These are phyloP conservation scores for Didymella arachidicola DNA, from an alignment of 2,329 filamentous ascomycete species.

Conservation along the genomic window DNA sequence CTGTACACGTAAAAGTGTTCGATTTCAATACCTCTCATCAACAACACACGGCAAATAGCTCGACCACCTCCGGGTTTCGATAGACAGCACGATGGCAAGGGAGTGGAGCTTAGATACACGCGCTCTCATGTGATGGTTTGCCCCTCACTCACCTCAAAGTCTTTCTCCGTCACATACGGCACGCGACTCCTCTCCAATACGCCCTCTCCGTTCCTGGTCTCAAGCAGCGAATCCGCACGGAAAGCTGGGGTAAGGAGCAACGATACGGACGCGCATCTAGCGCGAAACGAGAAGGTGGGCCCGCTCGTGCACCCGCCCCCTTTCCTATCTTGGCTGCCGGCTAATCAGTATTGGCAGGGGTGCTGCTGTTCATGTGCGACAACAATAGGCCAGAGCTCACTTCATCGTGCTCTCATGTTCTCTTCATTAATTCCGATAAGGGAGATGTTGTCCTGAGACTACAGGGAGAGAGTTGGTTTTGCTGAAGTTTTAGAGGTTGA, in stretches of 20 bases:
- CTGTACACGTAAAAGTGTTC: no score
- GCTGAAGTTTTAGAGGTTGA: neutral
- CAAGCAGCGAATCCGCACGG: constrained; percentile 13
- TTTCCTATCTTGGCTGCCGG: constrained; percentile 18
- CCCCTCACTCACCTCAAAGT: neutral
- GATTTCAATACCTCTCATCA: no score
- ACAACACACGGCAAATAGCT: no score
- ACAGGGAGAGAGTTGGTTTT: neutral
- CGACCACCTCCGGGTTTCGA: no score
- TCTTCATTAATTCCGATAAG: neutral
- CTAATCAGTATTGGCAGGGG: constrained; percentile 5
- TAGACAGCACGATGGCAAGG: neutral
- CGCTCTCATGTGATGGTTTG: neutral
- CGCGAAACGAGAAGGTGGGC: constrained; percentile 16
- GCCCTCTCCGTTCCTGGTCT: constrained; percentile 1
- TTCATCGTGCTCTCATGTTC: neutral
- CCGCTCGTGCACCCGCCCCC: constrained; percentile 15
- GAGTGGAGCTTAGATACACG: neutral
- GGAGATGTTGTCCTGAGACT: neutral
- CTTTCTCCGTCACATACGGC: neutral
- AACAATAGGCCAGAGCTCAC: neutral
- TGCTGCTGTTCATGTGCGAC: constrained; percentile 7
- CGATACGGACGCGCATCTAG: constrained; percentile 13
- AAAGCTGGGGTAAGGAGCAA: constrained; percentile 11
- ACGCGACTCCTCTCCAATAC: constrained; percentile 1